Conservation (phyloP, 345 rosid genomes). For the Abelmoschus esculentus region DNA sequence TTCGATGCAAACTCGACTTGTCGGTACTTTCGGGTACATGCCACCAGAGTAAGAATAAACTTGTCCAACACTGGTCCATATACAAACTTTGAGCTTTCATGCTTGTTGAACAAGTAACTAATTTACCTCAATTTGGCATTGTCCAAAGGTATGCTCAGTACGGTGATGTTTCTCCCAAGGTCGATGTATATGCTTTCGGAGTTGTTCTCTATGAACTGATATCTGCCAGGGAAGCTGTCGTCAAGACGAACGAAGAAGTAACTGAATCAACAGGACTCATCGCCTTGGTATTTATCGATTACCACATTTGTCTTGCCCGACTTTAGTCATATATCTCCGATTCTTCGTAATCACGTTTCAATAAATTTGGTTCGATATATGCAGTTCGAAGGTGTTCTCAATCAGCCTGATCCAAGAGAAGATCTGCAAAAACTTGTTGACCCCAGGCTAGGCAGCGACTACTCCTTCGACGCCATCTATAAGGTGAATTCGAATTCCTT, state of each 20-base stretch:
- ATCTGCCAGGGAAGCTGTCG: background rate
- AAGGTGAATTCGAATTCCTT: conserved; percentile 38
- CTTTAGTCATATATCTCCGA: background rate
- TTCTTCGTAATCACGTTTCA: background rate
- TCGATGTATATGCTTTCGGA: background rate
- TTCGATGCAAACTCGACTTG: conserved; percentile 60
- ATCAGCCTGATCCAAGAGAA: conserved; percentile 47
- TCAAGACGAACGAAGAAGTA: conserved; percentile 22
- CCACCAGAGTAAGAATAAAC: conserved; percentile 73
- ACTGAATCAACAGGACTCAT: conserved; percentile 77
- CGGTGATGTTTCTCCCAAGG: background rate
- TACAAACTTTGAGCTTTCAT: background rate
- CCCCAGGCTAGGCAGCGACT: conserved; percentile 60
- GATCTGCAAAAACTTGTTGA: conserved; percentile 57
- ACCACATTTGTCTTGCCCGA: background rate
- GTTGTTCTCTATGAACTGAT: background rate
- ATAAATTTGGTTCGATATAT: background rate
- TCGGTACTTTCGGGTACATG: conserved; percentile 99
- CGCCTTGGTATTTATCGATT: conserved; percentile 47
- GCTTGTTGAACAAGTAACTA: background rate
- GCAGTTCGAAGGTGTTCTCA: conserved; percentile 75
- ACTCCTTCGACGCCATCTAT: conserved; percentile 51
- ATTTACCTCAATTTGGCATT: background rate
- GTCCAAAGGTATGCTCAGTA: background rate
- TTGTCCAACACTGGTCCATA: too few species aligned